Evolutionary conservation across 495 filamentous ascomycete species (phyloP).

Genomic region (Cudoniella acicularis): DNA sequence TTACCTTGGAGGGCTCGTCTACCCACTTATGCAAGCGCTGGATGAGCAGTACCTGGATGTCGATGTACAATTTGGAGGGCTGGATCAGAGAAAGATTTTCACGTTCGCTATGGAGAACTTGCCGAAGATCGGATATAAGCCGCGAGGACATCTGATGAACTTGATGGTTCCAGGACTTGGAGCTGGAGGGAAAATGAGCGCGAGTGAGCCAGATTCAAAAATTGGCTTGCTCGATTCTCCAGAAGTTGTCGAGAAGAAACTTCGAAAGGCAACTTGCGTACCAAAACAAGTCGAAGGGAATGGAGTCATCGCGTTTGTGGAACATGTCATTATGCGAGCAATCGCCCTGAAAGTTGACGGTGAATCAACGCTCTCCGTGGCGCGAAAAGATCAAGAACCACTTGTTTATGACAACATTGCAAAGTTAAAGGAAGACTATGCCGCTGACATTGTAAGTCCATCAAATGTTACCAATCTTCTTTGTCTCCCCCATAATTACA

Average conservation of each 20-base stretch:
- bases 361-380: slow-evolving; percentile 54
- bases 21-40: slow-evolving; percentile 84
- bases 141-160: slow-evolving; percentile 84
- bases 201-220: slow-evolving; percentile 67
- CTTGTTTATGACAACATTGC: slow-evolving; percentile 71
- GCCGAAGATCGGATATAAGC: slow-evolving; percentile 66
- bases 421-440: slow-evolving; percentile 74
- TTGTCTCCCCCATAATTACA: not conserved
- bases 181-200: slow-evolving; percentile 75
- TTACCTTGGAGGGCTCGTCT: slow-evolving; percentile 74
- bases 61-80: slow-evolving; percentile 70
- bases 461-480: slow-evolving; percentile 1
- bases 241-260: slow-evolving; percentile 70
- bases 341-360: slow-evolving; percentile 48
- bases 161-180: slow-evolving; percentile 83
- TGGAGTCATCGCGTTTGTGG: slow-evolving; percentile 76
- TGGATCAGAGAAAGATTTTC: slow-evolving; percentile 93
- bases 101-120: slow-evolving; percentile 70
- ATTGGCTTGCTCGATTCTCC: slow-evolving; percentile 84
- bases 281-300: slow-evolving; percentile 80
- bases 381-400: slow-evolving; percentile 62
- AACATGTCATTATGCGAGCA: slow-evolving; percentile 79
- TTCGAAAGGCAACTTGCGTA: slow-evolving; percentile 74
- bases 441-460: slow-evolving; percentile 65
- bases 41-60: slow-evolving; percentile 89